phyloP scores from a whole-genome alignment of 208 protist species.

The Phytomonas sp. region DNA sequence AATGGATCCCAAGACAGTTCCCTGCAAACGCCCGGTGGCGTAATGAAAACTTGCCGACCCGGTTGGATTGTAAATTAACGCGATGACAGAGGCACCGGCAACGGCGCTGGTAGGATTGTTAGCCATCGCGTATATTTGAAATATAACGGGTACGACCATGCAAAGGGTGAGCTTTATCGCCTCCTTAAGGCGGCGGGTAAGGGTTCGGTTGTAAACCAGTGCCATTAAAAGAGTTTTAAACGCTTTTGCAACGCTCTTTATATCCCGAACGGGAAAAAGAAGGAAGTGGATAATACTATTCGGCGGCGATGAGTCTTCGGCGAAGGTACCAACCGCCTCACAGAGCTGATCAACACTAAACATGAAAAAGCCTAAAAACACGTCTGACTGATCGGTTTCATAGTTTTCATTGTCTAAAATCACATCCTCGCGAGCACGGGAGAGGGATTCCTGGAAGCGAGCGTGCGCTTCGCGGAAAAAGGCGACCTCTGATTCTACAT shows the following conservation, averaged over 20 bases:
- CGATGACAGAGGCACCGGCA: constrained; percentile 81
- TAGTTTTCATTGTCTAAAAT: constrained; percentile 89
- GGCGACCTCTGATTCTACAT: constrained; percentile 58
- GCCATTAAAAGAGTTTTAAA: constrained; percentile 41
- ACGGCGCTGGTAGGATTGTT: constrained; percentile 68
- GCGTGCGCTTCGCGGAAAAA: constrained; percentile 71
- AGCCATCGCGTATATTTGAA: constrained; percentile 80
- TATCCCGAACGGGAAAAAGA: constrained; percentile 43
- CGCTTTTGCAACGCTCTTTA: constrained; percentile 51
- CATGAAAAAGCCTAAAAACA: constrained; percentile 87
- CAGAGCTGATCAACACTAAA: constrained; percentile 86
- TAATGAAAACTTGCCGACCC: constrained; percentile 88
- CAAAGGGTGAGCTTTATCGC: constrained; percentile 87
- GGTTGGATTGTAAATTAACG: constrained; percentile 80
- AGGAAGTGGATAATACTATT: constrained; percentile 46
- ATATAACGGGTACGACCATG: constrained; percentile 77
- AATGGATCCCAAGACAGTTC: constrained; percentile 78
- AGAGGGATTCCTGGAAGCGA: constrained; percentile 79
- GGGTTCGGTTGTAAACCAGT: constrained; percentile 40
- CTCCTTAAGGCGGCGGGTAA: constrained; percentile 81
- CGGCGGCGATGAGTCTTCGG: constrained; percentile 29
- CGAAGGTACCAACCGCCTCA: constrained; percentile 74
- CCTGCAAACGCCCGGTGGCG: constrained; percentile 73
- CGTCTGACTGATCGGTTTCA: constrained; percentile 83
- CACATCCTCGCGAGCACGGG: constrained; percentile 76